Conservation (phyloP, 441 rosid species). For the Kokia cookei region DNA sequence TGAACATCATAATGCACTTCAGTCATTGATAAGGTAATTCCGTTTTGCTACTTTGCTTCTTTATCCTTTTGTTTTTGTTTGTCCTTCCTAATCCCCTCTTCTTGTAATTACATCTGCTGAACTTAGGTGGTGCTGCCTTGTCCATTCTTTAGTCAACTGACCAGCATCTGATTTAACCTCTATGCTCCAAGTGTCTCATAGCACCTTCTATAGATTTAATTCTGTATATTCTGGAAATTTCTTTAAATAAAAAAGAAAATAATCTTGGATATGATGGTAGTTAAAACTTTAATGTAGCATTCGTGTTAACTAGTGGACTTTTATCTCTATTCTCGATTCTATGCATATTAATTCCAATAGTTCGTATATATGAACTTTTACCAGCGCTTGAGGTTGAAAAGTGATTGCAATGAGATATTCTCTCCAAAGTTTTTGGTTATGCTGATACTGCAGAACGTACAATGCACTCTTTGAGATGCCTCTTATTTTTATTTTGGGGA, state of each 20-base stretch:
- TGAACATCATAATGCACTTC: conserved; percentile 64
- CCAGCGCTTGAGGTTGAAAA: background rate
- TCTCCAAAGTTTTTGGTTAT: background rate
- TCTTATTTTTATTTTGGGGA: background rate
- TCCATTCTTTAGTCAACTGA: background rate
- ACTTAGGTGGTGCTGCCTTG: background rate
- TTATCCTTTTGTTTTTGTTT: background rate
- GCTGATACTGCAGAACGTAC: background rate
- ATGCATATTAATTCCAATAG: background rate
- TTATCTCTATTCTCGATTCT: background rate
- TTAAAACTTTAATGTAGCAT: background rate
- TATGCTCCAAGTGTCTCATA: background rate
- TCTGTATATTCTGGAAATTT: background rate
- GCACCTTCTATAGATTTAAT: background rate
- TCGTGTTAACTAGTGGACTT: background rate
- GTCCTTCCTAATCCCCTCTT: background rate
- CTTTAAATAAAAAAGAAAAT: too few relatives aligned
- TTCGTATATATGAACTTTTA: background rate
- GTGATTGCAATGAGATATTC: background rate
- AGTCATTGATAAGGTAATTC: conserved; percentile 64
- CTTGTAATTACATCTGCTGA: background rate
- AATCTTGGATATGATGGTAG: background rate
- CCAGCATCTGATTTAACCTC: background rate
- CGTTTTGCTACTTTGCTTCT: background rate
- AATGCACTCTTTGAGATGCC: background rate